Evolutionary conservation across 225 moss, liverwort and hornwort genomes (phyloP).

Genomic region (Anthoceros angustus): DNA sequence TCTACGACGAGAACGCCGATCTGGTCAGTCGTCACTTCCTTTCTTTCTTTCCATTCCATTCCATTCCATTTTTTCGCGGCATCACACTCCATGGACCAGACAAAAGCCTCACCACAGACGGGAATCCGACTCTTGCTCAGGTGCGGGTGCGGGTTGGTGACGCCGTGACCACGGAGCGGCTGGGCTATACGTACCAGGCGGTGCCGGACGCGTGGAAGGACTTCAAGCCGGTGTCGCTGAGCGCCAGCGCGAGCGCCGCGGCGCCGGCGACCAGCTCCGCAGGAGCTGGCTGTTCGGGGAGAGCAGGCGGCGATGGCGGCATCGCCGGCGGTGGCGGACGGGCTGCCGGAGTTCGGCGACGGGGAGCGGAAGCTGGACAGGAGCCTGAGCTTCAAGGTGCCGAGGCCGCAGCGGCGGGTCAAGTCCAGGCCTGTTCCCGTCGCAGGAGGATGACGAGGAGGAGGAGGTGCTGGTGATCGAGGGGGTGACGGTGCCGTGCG

Average conservation of each 20-base stretch:
- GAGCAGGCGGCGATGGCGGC: background rate
- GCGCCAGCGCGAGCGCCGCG: background rate
- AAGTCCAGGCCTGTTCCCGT: background rate
- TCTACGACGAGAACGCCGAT: background rate
- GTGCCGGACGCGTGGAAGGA: background rate
- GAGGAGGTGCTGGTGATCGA: background rate
- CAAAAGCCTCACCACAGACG: too few relatives aligned
- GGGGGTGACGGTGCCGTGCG: background rate
- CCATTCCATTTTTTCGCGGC: background rate
- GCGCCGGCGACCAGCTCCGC: background rate
- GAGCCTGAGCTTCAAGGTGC: slow-evolving; percentile 1
- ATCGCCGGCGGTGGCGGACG: background rate
- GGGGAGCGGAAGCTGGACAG: background rate
- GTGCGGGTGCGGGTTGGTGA: background rate
- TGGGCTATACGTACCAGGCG: background rate
- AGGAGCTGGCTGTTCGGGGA: background rate
- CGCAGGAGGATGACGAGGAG: background rate
- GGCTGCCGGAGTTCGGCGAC: background rate
- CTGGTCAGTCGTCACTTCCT: background rate
- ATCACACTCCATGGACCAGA: too few relatives aligned
- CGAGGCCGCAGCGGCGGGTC: background rate
- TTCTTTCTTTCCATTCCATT: too few relatives aligned
- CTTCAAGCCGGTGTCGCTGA: background rate
- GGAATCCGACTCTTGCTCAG: background rate
- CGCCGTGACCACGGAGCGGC: background rate